Base-by-base conservation (phyloP, 2,329 filamentous ascomycete genomes). In the Calonectria pseudoturangicola region DNA sequence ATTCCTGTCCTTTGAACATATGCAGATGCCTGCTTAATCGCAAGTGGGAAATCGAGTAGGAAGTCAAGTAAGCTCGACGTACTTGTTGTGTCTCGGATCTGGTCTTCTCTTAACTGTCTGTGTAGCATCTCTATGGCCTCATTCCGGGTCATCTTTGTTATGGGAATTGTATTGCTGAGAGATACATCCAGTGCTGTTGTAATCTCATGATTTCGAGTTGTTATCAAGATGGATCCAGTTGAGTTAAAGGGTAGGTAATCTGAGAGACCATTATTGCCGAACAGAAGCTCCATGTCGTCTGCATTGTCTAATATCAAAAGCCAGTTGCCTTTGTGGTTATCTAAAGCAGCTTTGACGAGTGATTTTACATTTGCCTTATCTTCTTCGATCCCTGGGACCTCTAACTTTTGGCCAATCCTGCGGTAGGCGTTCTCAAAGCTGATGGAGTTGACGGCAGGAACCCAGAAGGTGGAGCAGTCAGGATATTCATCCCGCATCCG, bases 291-390 rank as follows among this genome's bases (percentile, higher is more conserved):
- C 5, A 62, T 58, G 67, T 88, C 84, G 66, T 88, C 85, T 15
- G 83, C 85, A 62, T 87, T 88, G 66, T 88, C 86, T 21, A 88
- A 62, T 48, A 88, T 78, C 50, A 88, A 68, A 2, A 88, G 77
- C 86, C 85, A 88, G 1, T 72, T 70, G 1, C 81, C 78, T 1
- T 51, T 69, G 15, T 36, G 69, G n/a, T 79, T 65, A 41, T 79
- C 82, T 2, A 88, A 71, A 12, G 74, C 75, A 6, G 43, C 45
- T 41, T 84, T 84, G 4, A 88, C 82, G 2, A 86, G 77, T n/a
- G 41, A 21, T 50, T 82, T 85, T 1, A 85, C 66, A 68, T 87
- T 82, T 0, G 78, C 79, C 6, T 83, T 79, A 1, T 80, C 73
- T 16, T 85, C 73, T 5, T 85, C 76, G 6, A 82, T 78, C 6